Evolutionary conservation across 495 filamentous ascomycete species (phyloP).

Genomic region (Talaromyces adpressus): DNA sequence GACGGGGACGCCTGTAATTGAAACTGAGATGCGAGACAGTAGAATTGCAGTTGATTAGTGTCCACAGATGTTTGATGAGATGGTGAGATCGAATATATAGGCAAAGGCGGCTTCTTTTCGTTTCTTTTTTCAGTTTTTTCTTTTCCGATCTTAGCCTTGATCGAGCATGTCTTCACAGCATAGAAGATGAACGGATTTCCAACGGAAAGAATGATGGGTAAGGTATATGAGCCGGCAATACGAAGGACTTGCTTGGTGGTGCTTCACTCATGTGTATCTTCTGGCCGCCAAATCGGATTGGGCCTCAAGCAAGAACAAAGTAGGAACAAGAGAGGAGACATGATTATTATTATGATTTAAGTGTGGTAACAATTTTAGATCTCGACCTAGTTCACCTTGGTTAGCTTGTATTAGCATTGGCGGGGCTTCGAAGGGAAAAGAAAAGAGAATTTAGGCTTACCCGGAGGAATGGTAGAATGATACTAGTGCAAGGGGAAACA

Average conservation of each 20-base stretch:
- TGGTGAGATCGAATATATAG: background rate
- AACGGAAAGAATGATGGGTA: background rate
- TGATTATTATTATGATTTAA: background rate
- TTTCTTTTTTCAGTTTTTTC: background rate
- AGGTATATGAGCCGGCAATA: background rate
- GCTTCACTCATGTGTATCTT: background rate
- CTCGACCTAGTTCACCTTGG: background rate
- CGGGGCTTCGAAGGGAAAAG: background rate
- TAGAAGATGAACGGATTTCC: background rate
- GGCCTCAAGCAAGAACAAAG: background rate
- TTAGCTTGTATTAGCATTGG: background rate
- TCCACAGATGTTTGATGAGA: background rate
- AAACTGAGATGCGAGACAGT: background rate
- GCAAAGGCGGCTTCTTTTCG: background rate
- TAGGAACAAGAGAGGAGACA: background rate
- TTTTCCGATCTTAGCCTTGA: background rate
- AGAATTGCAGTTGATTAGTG: background rate
- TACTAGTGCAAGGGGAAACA: conserved; percentile 2
- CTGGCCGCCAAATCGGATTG: conserved; percentile 1
- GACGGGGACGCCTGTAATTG: background rate
- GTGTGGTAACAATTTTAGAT: background rate
- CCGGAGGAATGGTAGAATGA: conserved; percentile 2
- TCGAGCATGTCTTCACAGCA: background rate
- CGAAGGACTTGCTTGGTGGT: background rate
- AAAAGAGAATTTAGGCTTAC: background rate